A percentile compares a stretch with the other conserved stretches of the same genome.
These are phyloP conservation scores for Carex scoparia DNA, from an alignment of 176 grass and related monocot genomes.

Conservation along the genomic window DNA sequence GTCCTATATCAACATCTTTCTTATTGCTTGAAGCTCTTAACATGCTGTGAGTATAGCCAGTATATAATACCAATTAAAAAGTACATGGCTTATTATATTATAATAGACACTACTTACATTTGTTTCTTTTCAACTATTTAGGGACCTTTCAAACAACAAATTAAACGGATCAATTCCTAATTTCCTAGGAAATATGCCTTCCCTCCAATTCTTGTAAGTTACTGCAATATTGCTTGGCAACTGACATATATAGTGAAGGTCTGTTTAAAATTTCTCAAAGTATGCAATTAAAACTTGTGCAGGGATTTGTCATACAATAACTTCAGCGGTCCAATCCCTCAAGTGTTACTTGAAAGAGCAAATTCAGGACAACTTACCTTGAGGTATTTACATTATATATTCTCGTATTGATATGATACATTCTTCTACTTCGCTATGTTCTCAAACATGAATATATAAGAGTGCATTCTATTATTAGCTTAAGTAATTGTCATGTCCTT, in stretches of 20 bases:
- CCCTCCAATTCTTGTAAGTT: conserved; percentile 10
- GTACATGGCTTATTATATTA: not conserved
- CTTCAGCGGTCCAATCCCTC: conserved; percentile 3
- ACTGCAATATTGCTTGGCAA: not conserved
- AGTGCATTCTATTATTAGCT: not conserved
- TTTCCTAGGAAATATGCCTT: conserved; percentile 7
- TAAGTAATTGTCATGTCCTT: not conserved
- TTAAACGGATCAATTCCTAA: conserved; percentile 17
- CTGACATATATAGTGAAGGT: not conserved
- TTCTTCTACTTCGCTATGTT: not conserved
- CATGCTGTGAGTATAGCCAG: conserved; percentile 3
- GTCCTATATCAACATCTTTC: conserved; percentile 4
- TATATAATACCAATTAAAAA: not conserved
- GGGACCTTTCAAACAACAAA: conserved; percentile 24
- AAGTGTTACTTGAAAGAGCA: not conserved
- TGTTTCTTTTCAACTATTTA: not conserved
- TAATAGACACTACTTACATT: not conserved
- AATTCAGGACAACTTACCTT: conserved; percentile 9
- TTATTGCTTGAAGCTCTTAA: conserved; percentile 8
- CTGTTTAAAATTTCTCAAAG: not conserved
- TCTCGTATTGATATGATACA: not conserved
- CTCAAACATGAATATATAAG: not conserved
- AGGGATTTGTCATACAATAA: conserved; percentile 14
- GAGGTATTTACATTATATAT: not conserved
- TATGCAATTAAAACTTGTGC: not conserved